Percentiles rank a stretch among this genome's conserved stretches.
Evolutionary conservation across 306 rosid genomes (phyloP).

Genomic region (Ochetophila trinervis): DNA sequence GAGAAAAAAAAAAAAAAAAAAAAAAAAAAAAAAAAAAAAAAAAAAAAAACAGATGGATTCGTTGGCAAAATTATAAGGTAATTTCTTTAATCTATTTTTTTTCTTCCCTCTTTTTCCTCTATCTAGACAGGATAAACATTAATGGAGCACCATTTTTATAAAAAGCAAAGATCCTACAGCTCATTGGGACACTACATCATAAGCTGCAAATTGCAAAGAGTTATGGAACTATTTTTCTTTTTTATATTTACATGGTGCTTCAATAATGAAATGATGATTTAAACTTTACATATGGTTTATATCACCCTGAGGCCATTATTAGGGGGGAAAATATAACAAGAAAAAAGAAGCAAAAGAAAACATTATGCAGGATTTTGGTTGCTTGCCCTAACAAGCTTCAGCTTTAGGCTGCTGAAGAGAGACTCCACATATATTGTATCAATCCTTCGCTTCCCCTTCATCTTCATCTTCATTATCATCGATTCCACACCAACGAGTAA

Average conservation of each 20-base stretch:
- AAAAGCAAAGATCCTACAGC: not conserved
- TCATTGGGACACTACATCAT: not conserved
- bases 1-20: too few relatives aligned
- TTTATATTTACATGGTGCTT: not conserved
- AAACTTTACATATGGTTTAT: not conserved
- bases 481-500: slow-evolving; percentile 92
- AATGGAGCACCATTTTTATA: not conserved
- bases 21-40: too few relatives aligned
- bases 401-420: not conserved
- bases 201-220: not conserved
- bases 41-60: too few relatives aligned
- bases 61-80: too few relatives aligned
- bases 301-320: not conserved
- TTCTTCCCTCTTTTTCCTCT: too few relatives aligned
- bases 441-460: slow-evolving; percentile 21
- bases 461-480: slow-evolving; percentile 84
- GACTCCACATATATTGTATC: slow-evolving; percentile 11
- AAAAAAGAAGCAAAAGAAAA: not conserved
- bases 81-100: too few relatives aligned
- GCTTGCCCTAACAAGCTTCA: not conserved
- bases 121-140: too few relatives aligned
- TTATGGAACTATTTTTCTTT: not conserved
- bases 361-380: not conserved
- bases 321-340: not conserved
- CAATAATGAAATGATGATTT: not conserved